Conservation (phyloP, 768 basidiomycete species). For the Kwoniella heveanensis region DNA sequence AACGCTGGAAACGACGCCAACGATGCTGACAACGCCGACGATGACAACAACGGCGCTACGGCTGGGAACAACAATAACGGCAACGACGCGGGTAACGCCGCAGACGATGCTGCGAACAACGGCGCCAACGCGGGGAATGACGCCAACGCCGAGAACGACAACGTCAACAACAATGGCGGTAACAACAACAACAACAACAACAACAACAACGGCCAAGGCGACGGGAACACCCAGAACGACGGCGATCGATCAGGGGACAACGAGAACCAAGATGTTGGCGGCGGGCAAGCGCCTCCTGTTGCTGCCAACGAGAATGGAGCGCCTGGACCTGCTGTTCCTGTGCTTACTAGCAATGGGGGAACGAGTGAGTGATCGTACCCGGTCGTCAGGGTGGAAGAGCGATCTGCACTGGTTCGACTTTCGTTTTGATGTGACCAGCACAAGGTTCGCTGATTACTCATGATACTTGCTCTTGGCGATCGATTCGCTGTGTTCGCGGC, state of each 20-base stretch:
- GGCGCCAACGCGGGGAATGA: conserved; percentile 2
- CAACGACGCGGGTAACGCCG: background rate
- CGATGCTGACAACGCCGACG: conserved; percentile 7
- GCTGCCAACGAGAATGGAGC: conserved; percentile 22
- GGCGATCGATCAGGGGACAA: conserved; percentile 12
- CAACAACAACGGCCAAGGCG: conserved; percentile 13
- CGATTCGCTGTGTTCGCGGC: no score
- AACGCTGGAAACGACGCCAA: no score
- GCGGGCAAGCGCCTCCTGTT: conserved; percentile 10
- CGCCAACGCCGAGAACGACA: background rate
- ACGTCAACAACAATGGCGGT: background rate
- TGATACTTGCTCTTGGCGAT: no score
- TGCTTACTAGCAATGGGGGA: conserved; percentile 30
- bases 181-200: conserved; percentile 3
- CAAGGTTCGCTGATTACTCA: no score
- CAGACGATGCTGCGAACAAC: conserved; percentile 1
- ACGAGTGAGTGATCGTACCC: no score
- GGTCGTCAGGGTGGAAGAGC: no score
- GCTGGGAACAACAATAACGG: conserved; percentile 11
- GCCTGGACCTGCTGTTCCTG: conserved; percentile 41
- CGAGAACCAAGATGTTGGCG: background rate
- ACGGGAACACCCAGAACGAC: background rate
- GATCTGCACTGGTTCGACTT: no score
- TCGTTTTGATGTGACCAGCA: no score
- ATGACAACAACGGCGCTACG: background rate